Conservation (phyloP, 768 basidiomycete species). For the Dioszegia aurantiaca region DNA sequence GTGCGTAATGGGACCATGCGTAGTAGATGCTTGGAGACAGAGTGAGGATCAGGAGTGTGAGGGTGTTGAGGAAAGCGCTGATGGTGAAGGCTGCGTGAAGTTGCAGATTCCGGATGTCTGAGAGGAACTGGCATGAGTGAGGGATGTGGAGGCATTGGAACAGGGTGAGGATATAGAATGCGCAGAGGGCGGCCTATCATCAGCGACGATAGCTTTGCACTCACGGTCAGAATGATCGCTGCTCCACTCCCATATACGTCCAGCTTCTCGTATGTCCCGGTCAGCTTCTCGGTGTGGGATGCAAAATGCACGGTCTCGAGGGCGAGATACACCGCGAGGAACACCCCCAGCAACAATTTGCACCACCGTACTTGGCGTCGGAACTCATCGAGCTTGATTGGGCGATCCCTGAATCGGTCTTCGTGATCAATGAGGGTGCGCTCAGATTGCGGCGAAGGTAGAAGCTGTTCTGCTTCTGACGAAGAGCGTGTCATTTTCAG, state of each 20-base stretch:
- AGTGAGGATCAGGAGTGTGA: constrained; percentile 18
- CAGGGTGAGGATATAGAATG: constrained; percentile 2
- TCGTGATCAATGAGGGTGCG: not conserved
- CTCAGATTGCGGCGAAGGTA: constrained; percentile 1
- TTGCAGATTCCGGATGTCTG: constrained; percentile 8
- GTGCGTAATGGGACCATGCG: constrained; percentile 17
- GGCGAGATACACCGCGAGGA: constrained; percentile 12
- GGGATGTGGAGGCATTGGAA: constrained; percentile 5
- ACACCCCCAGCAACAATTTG: constrained; percentile 18
- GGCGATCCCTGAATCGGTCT: constrained; percentile 23
- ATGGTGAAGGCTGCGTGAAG: constrained; percentile 28
- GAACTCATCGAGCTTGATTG: constrained; percentile 24
- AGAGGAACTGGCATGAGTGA: not conserved
- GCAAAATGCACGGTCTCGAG: constrained; percentile 16
- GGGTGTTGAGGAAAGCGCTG: constrained; percentile 18
- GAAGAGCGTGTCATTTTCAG: too few species aligned
- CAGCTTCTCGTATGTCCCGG: not conserved
- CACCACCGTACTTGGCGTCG: constrained; percentile 19
- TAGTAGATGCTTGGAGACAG: constrained; percentile 27
- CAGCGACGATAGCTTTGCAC: not conserved
- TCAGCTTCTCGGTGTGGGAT: not conserved
- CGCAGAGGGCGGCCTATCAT: constrained; percentile 2
- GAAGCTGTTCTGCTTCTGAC: constrained; percentile 3
- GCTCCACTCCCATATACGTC: constrained; percentile 2
- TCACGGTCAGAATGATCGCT: not conserved